phyloP scores from a whole-genome alignment of 176 grass and related monocot species.

The Dactylis glomerata region DNA sequence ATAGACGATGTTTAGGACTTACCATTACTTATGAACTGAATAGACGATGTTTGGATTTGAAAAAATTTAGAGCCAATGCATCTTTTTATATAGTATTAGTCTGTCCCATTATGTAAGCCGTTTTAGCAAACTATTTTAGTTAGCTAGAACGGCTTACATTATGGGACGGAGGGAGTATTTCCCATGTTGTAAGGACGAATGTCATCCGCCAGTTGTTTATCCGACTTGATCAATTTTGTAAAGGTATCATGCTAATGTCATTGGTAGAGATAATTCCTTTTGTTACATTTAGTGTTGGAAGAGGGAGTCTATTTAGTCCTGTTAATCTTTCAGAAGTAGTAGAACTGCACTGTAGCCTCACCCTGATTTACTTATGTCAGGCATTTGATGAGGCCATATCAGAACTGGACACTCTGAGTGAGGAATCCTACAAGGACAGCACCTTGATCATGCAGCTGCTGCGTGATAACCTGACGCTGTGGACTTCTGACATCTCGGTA shows the following conservation, averaged over 20 bases:
- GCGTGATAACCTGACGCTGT: slow-evolving; percentile 76
- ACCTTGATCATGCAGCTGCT: slow-evolving; percentile 82
- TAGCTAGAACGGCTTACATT: no score
- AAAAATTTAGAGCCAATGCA: slow-evolving; percentile 2
- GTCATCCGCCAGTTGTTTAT: background rate
- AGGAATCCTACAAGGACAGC: slow-evolving; percentile 79
- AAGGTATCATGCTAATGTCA: background rate
- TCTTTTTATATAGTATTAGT: no score
- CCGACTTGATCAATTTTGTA: background rate
- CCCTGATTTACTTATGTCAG: slow-evolving; percentile 17
- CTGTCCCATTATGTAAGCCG: no score
- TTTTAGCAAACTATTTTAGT: no score
- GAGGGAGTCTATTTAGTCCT: background rate
- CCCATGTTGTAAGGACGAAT: background rate
- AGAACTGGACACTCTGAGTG: slow-evolving; percentile 66
- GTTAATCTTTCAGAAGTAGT: background rate
- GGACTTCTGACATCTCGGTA: slow-evolving; percentile 65
- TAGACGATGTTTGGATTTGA: background rate
- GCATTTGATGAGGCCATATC: slow-evolving; percentile 81
- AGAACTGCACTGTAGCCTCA: background rate
- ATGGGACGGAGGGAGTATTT: no score
- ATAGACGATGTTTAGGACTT: background rate
- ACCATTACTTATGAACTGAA: background rate
- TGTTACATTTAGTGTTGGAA: background rate
- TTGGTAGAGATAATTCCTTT: background rate